Conservation (phyloP, 2,329 filamentous ascomycete genomes). For the Xylariaceae sp. region DNA sequence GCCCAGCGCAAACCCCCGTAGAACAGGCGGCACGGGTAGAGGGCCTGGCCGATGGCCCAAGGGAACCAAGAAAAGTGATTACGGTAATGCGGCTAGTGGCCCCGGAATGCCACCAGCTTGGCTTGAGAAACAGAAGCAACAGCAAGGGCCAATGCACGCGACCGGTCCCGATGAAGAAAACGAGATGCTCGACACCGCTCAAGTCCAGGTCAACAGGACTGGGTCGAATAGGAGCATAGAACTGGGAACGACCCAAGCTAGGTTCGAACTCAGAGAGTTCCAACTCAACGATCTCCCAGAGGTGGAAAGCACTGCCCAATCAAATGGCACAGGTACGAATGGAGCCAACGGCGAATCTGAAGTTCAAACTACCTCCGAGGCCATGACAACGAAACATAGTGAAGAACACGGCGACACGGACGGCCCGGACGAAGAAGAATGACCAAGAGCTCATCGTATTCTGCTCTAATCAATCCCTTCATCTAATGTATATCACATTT, state of each 20-base stretch:
- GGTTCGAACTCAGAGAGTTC: conserved; percentile 17
- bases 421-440: conserved; percentile 15
- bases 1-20: conserved; percentile 43
- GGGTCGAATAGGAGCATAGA: conserved; percentile 29
- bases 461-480: conserved; percentile 4
- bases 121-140: conserved; percentile 33
- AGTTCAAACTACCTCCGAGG: conserved; percentile 10
- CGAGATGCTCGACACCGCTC: conserved; percentile 30
- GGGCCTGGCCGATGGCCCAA: conserved; percentile 63
- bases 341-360: conserved; percentile 8
- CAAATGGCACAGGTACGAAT: conserved; percentile 10
- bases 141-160: neutral
- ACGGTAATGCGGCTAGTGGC: conserved; percentile 60
- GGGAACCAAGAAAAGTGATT: conserved; percentile 62
- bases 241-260: conserved; percentile 21
- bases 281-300: conserved; percentile 1
- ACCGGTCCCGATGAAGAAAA: conserved; percentile 24
- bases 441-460: neutral
- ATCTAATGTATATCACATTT: conserved; percentile 13
- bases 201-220: conserved; percentile 36
- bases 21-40: conserved; percentile 57
- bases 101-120: conserved; percentile 57
- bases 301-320: conserved; percentile 2
- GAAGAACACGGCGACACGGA: conserved; percentile 13
- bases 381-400: conserved; percentile 10